A percentile compares a stretch with the other conserved stretches of the same genome.
Conservation (phyloP, 78 protist genomes). For the Emiliania huxleyi region DNA sequence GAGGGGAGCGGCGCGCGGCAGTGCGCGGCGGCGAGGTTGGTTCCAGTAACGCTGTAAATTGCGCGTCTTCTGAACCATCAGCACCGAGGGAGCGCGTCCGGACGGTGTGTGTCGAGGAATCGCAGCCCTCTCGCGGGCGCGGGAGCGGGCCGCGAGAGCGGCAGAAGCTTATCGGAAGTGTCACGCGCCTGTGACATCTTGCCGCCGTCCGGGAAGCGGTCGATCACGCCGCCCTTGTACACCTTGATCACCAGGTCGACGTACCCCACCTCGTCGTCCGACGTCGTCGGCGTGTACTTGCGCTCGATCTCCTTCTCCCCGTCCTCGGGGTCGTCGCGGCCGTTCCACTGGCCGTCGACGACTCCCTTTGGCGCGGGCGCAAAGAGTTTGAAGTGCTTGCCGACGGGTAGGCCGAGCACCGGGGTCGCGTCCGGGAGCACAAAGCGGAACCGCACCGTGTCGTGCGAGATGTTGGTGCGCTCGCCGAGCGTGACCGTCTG, state of each 20-base stretch:
- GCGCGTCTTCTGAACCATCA: no score
- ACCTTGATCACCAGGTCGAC: conserved; percentile 73
- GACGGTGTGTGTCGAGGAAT: no score
- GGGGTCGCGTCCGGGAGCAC: background rate
- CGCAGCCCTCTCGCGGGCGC: no score
- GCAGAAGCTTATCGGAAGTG: no score
- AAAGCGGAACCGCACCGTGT: background rate
- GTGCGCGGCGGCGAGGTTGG: no score
- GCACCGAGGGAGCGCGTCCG: no score
- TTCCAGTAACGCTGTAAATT: no score
- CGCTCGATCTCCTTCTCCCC: conserved; percentile 55
- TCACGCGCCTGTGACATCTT: no score
- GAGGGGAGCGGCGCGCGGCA: no score
- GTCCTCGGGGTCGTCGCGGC: background rate
- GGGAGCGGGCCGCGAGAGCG: no score
- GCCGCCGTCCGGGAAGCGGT: conserved; percentile 34
- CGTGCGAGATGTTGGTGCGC: background rate
- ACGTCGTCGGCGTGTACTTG: conserved; percentile 72
- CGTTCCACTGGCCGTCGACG: background rate
- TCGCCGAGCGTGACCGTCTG: background rate
- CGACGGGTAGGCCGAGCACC: background rate
- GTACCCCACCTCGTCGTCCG: conserved; percentile 63
- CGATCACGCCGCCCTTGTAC: conserved; percentile 12
- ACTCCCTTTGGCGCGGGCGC: background rate
- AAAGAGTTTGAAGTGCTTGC: conserved; percentile 3